Conservation (phyloP, 805 yeast genomes). For the Hanseniaspora occidentalis region DNA sequence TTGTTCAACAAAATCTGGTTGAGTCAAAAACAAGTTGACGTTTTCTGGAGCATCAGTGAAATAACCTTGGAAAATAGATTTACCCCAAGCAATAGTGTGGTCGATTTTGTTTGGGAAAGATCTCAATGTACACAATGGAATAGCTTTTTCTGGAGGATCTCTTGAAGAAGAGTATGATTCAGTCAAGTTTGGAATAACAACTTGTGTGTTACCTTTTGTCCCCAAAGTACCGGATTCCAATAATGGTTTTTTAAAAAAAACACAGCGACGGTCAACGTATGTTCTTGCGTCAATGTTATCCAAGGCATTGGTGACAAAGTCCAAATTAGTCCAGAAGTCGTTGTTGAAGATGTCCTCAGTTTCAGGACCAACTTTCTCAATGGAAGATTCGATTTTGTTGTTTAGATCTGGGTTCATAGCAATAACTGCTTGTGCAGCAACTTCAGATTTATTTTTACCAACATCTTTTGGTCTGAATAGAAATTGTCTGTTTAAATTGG, state of each 20-base stretch:
- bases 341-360: constrained; percentile 82
- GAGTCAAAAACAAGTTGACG: constrained; percentile 80
- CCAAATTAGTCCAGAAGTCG: constrained; percentile 70
- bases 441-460: constrained; percentile 80
- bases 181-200: constrained; percentile 82
- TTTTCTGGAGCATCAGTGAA: constrained; percentile 87
- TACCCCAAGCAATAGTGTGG: constrained; percentile 99
- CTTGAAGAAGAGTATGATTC: constrained; percentile 94
- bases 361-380: constrained; percentile 88
- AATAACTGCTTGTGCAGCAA: constrained; percentile 74
- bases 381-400: constrained; percentile 63
- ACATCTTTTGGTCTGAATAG: constrained; percentile 91
- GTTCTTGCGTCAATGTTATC: constrained; percentile 98
- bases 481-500: constrained; percentile 93
- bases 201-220: constrained; percentile 97
- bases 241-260: constrained; percentile 79
- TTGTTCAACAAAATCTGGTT: constrained; percentile 85
- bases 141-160: constrained; percentile 97
- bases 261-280: constrained; percentile 94
- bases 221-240: constrained; percentile 97
- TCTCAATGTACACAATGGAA: constrained; percentile 93
- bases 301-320: constrained; percentile 89
- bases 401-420: constrained; percentile 74
- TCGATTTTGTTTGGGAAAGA: constrained; percentile 97
- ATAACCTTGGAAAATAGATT: constrained; percentile 83